Percentiles rank a stretch among this genome's conserved stretches.
phyloP scores from a whole-genome alignment of 345 rosid species.

The Pistacia atlantica region DNA sequence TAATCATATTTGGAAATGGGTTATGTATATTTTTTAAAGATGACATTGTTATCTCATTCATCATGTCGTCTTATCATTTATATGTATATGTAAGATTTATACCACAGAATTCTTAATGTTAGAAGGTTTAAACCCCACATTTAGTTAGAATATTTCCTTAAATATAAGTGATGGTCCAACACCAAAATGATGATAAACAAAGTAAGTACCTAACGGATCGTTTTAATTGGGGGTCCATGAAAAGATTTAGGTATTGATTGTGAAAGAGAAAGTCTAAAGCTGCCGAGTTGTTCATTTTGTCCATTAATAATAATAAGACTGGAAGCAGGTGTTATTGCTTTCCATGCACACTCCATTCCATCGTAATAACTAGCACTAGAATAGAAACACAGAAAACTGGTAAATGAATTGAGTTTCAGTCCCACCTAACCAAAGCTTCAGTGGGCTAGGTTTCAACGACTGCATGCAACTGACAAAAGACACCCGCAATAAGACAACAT shows the following conservation, averaged over 20 bases:
- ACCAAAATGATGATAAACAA: background rate
- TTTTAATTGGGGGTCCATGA: background rate
- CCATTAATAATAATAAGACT: background rate
- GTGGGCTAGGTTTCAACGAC: background rate
- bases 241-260: background rate
- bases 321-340: background rate
- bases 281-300: conserved; percentile 3
- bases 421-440: background rate
- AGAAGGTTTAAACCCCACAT: too few species aligned
- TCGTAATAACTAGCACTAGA: background rate
- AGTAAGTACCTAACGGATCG: background rate
- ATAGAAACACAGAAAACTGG: background rate
- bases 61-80: too few species aligned
- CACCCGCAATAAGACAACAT: too few species aligned
- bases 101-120: too few species aligned
- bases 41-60: too few species aligned
- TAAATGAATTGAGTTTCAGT: background rate
- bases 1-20: too few species aligned
- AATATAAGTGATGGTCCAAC: background rate
- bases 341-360: background rate
- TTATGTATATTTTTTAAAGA: too few species aligned
- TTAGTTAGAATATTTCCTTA: too few species aligned
- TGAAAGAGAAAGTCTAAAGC: conserved; percentile 7
- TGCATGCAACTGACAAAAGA: too few species aligned
- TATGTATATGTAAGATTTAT: too few species aligned